Percentiles rank a stretch among this genome's conserved stretches.
Conservation (phyloP, 108 stramenopile genomes). For the Bacterosira constricta region DNA sequence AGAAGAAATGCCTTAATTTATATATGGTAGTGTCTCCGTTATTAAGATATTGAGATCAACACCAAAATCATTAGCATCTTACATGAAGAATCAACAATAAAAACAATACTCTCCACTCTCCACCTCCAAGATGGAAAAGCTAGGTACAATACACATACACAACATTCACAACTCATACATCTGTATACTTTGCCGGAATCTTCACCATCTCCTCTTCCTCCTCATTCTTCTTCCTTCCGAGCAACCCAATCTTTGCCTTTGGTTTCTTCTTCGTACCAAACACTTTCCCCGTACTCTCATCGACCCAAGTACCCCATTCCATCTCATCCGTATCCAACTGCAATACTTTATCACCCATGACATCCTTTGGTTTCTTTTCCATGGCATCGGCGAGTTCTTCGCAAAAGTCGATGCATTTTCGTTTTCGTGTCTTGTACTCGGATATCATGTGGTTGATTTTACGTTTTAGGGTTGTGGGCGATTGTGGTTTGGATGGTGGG, state of each 20-base stretch:
- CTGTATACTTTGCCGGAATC: conserved; percentile 6
- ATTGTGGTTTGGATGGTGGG: conserved; percentile 21
- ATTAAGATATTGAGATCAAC: too few species aligned
- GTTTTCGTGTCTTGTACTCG: conserved; percentile 77
- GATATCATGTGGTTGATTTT: conserved; percentile 74
- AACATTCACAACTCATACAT: too few species aligned
- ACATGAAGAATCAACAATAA: too few species aligned
- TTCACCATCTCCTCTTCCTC: neutral
- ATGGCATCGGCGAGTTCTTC: conserved; percentile 84
- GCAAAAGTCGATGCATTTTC: conserved; percentile 84
- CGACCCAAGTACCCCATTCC: conserved; percentile 40
- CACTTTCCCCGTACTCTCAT: conserved; percentile 11
- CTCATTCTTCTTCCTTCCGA: conserved; percentile 2
- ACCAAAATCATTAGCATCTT: too few species aligned
- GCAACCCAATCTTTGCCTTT: neutral
- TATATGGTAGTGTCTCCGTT: too few species aligned
- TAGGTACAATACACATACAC: too few species aligned
- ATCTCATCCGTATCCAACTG: conserved; percentile 85
- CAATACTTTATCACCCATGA: conserved; percentile 61
- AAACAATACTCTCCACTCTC: too few species aligned
- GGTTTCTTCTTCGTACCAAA: neutral
- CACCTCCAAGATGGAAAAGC: too few species aligned
- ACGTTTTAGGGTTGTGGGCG: conserved; percentile 53
- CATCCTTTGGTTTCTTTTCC: conserved; percentile 86
- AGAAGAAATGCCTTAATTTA: too few species aligned